Base-by-base conservation (phyloP, 176 grass and related monocot species). In the Ensete glaucum region DNA sequence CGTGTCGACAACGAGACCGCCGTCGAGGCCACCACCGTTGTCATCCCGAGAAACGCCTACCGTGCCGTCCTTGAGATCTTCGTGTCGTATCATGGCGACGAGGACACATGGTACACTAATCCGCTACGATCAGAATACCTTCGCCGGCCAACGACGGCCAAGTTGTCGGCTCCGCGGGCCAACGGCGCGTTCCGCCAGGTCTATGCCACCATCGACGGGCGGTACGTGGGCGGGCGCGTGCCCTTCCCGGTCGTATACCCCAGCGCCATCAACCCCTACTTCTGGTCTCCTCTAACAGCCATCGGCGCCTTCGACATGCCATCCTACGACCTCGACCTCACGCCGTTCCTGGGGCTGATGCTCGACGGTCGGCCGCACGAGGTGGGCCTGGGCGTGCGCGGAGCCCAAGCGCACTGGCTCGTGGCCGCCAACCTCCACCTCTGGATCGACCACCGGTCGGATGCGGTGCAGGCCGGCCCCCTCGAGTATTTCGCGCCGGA, bases 291-390 rank as follows among this genome's bases (percentile, higher is more conserved):
- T 20, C 57, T 76, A 1, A 34, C 74, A 8, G 74, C 74, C 58
- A 76, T 76, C 27, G 74, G 74, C 53, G 74, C 55, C 16, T 76
- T 76, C 57, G 74, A 76, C 56, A 76, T 76, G 74, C 74, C 74
- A 8, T 76, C 74, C 17, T 76, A 76, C 57, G 74, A 76, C 58
- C 74, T 76, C 57, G 74, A 76, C 74, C 57, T 76, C 56, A 76
- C 74, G 3, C 74, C 74, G 9, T 76, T 76, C 56, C 74, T 76
- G 7, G 56, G 57, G 11, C 23, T 76, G 19, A 76, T 76, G 57
- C 74, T 76, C 34, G 74, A 76, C 34, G 74, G 74, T 9, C 29
- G 26, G 19, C 74, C 74, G 2, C 74, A 76, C 34, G 58, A 62
- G 11, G 13, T 76, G 15, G 74, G 56, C 0, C 74, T 76, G 1